Conservation (phyloP, 257 asterid genomes). For the Solanum rostratum region DNA sequence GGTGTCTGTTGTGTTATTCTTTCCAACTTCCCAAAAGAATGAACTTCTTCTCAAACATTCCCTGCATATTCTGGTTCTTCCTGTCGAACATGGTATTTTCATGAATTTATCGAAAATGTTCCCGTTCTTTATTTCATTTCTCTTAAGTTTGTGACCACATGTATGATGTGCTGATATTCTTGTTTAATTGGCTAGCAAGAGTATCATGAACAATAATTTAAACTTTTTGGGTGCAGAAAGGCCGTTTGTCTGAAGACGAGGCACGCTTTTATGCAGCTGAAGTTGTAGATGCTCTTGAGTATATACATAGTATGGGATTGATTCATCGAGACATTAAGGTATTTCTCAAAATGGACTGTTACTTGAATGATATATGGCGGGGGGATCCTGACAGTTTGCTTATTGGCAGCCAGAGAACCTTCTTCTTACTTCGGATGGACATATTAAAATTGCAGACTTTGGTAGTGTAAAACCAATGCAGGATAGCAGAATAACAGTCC, state of each 20-base stretch:
- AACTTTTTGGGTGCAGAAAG: conserved; percentile 58
- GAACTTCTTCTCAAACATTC: background rate
- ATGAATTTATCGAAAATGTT: background rate
- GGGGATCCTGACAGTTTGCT: conserved; percentile 22
- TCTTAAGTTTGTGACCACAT: background rate
- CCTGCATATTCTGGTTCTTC: background rate
- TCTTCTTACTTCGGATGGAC: conserved; percentile 86
- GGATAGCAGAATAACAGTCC: conserved; percentile 85
- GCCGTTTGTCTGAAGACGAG: conserved; percentile 81
- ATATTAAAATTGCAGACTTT: conserved; percentile 95
- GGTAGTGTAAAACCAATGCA: conserved; percentile 99
- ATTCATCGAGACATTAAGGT: conserved; percentile 98
- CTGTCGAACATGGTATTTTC: background rate
- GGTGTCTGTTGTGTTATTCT: background rate
- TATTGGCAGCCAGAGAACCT: conserved; percentile 88
- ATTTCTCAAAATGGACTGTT: conserved; percentile 10
- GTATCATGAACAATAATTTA: background rate
- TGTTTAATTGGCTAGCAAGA: background rate
- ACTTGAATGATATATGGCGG: background rate
- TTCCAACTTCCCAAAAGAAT: background rate
- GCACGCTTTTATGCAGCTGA: conserved; percentile 95
- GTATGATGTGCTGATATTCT: background rate
- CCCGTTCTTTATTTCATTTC: background rate
- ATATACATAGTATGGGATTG: conserved; percentile 91
- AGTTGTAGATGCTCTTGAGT: conserved; percentile 96